Conservation (phyloP, 2,329 filamentous ascomycete genomes). For the Bimuria novae-zelandiae region DNA sequence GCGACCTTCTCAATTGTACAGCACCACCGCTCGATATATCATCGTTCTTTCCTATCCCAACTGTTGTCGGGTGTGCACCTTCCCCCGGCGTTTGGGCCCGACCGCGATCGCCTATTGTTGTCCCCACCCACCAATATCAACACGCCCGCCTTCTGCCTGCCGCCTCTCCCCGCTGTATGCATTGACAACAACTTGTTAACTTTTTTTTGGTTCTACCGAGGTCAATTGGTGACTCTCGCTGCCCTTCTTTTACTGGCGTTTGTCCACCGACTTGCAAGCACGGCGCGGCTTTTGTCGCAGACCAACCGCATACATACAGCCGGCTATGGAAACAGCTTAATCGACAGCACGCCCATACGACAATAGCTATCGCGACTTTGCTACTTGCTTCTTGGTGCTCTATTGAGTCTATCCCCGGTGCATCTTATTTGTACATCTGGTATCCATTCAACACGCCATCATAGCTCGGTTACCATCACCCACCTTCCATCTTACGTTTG, state of each 20-base stretch:
- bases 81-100: conserved; percentile 27
- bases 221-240: conserved; percentile 32
- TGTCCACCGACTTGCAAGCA: conserved; percentile 23
- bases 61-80: conserved; percentile 21
- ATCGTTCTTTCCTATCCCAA: conserved; percentile 17
- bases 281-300: conserved; percentile 21
- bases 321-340: conserved; percentile 23
- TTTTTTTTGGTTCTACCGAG: conserved; percentile 35
- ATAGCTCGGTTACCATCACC: conserved; percentile 11
- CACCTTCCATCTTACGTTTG: conserved; percentile 11
- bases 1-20: conserved; percentile 1
- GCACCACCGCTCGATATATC: conserved; percentile 13
- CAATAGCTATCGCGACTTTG: conserved; percentile 20
- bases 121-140: conserved; percentile 16
- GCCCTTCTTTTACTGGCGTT: conserved; percentile 36
- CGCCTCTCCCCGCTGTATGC: conserved; percentile 27
- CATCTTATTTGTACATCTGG: conserved; percentile 34
- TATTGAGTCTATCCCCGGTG: conserved; percentile 15
- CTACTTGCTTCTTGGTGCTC: conserved; percentile 24
- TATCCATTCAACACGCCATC: conserved; percentile 19
- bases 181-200: conserved; percentile 41
- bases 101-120: conserved; percentile 13
- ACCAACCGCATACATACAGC: conserved; percentile 27
- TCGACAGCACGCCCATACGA: conserved; percentile 13
- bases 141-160: conserved; percentile 11